Base-by-base conservation (phyloP, 2,329 filamentous ascomycete species). In the Cercospora sp. region DNA sequence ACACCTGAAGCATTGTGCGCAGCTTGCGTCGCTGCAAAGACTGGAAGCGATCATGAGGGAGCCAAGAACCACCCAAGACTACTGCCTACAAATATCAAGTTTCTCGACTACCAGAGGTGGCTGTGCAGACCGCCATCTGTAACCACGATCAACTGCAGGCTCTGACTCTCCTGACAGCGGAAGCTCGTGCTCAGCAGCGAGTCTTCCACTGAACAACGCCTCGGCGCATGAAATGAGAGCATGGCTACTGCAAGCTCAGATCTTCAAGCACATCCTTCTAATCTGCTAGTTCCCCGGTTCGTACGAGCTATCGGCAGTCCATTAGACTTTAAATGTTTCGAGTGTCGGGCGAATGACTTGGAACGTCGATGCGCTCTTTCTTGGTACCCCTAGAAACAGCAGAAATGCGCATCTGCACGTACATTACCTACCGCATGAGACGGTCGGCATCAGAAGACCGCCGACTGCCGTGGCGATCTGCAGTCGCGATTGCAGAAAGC, bases 391-490 rank as follows among this genome's bases (percentile, higher is more conserved):
- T 21, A 10, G 18, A 7, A 13, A 24, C 18, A 53, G 21, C 49
- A 53, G 55, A 9, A 30, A 30, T 21, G 30, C 32, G n/a, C 37
- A 43, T 43, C 30, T 58, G 55, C 55, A 37, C 55, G 26, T 32
- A 28, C 9, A n/a, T 16, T 12, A 37, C n/a, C 12, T 18, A 28
- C 4, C 24, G 26, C 21, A n/a, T 18, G 28, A 30, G 12, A 59
- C 16, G 21, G 30, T 24, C 45, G 51, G 61, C 30, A 53, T 21
- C 18, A 55, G 5, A 55, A 10, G 18, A 24, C 43, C 61, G 13
- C 37, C 21, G 32, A 53, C 18, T 26, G 16, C 43, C 61, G 61
- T 55, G 45, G 32, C 51, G 61, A 63, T 63, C 61, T 63, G 32
- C 45, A 55, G 30, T 26, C 21, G 18, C 28, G 28, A 55, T 10